These are phyloP conservation scores for Linderniella brevidens DNA, from an alignment of 257 asterid species.

Conservation along the genomic window DNA sequence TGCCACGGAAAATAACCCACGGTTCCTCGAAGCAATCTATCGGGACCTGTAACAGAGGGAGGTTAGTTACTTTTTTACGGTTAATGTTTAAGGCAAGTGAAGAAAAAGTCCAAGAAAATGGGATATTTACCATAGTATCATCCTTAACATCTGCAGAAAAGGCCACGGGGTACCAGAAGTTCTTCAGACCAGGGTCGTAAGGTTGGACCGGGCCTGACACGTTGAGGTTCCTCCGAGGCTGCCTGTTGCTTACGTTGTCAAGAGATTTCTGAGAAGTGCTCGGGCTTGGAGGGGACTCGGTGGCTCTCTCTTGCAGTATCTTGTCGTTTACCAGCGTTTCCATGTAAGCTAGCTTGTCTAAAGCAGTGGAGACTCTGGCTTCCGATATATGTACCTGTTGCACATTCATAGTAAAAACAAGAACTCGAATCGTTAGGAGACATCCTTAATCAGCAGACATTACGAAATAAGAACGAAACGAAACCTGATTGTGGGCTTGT, in stretches of 20 bases:
- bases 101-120: background rate
- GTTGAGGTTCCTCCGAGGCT: constrained; percentile 27
- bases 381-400: constrained; percentile 82
- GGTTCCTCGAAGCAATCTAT: constrained; percentile 90
- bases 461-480: no score
- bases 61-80: background rate
- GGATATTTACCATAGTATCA: constrained; percentile 59
- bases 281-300: constrained; percentile 24
- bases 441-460: no score
- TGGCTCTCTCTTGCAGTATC: constrained; percentile 44
- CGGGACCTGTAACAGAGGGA: constrained; percentile 37
- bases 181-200: constrained; percentile 44
- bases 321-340: constrained; percentile 52
- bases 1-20: constrained; percentile 90
- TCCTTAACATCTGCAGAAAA: constrained; percentile 75
- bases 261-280: constrained; percentile 29
- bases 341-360: constrained; percentile 41
- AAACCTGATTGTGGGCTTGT: constrained; percentile 78
- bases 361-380: constrained; percentile 73
- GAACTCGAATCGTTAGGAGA: no score
- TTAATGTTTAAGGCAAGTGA: background rate
- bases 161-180: constrained; percentile 95
- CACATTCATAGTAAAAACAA: background rate
- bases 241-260: no score
- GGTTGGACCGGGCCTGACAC: constrained; percentile 89